Conservation (phyloP, 78 protist species). For the Dictyostelium intermedium region DNA sequence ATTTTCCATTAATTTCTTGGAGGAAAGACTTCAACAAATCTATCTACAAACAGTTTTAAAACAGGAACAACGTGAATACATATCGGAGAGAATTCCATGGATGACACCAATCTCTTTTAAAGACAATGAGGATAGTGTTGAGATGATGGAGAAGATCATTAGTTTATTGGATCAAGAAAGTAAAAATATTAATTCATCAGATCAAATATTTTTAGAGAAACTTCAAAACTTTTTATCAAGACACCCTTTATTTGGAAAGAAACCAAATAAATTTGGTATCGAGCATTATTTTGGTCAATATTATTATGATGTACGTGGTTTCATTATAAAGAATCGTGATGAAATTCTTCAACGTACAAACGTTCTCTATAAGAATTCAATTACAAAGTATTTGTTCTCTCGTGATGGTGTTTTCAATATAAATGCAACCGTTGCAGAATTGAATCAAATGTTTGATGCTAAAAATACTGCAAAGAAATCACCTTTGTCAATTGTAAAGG, state of each 20-base stretch:
- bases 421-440: neutral
- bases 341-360: constrained; percentile 8
- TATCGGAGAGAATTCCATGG: constrained; percentile 62
- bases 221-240: constrained; percentile 11
- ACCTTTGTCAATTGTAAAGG: constrained; percentile 59
- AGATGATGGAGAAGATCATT: constrained; percentile 72
- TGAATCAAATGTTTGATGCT: neutral
- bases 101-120: constrained; percentile 20
- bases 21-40: constrained; percentile 89
- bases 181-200: constrained; percentile 25
- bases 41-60: constrained; percentile 86
- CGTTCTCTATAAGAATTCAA: neutral
- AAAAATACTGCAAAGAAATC: constrained; percentile 1
- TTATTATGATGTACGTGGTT: constrained; percentile 40
- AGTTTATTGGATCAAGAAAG: constrained; percentile 62
- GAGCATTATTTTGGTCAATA: constrained; percentile 51
- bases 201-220: constrained; percentile 31
- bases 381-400: constrained; percentile 16
- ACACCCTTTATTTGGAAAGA: neutral
- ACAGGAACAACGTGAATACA: constrained; percentile 90
- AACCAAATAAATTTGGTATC: constrained; percentile 36
- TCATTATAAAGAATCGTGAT: constrained; percentile 49
- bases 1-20: constrained; percentile 82
- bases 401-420: neutral
- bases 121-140: constrained; percentile 68